These are phyloP conservation scores for Apiospora marii DNA, from an alignment of 2,329 filamentous ascomycete species.

Conservation along the genomic window DNA sequence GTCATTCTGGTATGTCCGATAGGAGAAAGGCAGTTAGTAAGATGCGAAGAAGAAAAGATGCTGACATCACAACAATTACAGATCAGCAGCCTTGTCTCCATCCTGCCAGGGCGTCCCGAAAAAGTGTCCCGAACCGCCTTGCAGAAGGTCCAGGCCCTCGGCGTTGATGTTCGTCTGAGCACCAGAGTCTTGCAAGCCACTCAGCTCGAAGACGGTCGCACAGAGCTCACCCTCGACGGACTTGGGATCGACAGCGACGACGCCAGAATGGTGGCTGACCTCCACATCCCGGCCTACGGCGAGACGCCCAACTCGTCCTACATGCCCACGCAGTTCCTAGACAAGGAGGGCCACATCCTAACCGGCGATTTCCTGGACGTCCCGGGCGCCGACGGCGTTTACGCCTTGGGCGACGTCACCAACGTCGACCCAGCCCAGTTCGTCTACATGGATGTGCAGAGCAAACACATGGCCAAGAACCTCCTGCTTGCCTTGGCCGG, in stretches of 20 bases:
- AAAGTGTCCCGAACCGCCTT: constrained; percentile 25
- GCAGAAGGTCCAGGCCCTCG: constrained; percentile 23
- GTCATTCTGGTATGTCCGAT: constrained; percentile 32
- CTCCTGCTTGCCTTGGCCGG: constrained; percentile 22
- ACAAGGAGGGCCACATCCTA: constrained; percentile 34
- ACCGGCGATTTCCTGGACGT: constrained; percentile 37
- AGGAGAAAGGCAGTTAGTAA: not conserved
- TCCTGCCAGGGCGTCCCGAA: constrained; percentile 24
- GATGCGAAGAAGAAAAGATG: too few species aligned
- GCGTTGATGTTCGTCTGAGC: constrained; percentile 26
- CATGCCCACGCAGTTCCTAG: constrained; percentile 36
- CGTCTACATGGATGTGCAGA: constrained; percentile 23
- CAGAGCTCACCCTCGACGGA: constrained; percentile 32
- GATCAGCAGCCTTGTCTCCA: constrained; percentile 20
- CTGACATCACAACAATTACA: not conserved
- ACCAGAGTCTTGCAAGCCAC: constrained; percentile 24
- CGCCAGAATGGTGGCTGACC: constrained; percentile 33
- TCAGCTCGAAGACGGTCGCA: constrained; percentile 17
- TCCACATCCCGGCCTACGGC: constrained; percentile 42
- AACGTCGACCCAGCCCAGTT: constrained; percentile 33
- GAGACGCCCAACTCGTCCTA: constrained; percentile 39
- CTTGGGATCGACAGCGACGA: constrained; percentile 26
- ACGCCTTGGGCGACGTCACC: constrained; percentile 40
- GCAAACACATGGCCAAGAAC: constrained; percentile 28
- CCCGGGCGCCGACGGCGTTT: constrained; percentile 35